These are phyloP conservation scores for Striga hermonthica DNA, from an alignment of 305 asterid species.

Conservation along the genomic window DNA sequence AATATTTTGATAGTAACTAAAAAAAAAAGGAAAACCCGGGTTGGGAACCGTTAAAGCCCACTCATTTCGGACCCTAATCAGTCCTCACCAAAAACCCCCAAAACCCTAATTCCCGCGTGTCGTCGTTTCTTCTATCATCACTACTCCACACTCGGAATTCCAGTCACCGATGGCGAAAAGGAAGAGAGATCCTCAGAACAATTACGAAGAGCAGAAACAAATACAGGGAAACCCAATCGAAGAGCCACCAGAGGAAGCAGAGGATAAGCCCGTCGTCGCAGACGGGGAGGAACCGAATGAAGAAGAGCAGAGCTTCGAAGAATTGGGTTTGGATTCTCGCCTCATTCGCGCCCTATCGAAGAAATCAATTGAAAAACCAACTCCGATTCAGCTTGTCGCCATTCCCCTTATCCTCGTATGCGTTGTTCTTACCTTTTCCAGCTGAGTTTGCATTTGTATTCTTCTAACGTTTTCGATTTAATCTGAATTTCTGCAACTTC, in stretches of 20 bases:
- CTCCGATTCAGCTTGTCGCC: slow-evolving; percentile 78
- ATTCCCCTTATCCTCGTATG: slow-evolving; percentile 74
- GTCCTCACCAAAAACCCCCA: slow-evolving; percentile 13
- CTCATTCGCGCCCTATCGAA: slow-evolving; percentile 66
- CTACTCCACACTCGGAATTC: not conserved
- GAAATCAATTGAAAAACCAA: slow-evolving; percentile 71
- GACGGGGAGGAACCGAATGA: slow-evolving; percentile 38
- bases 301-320: slow-evolving; percentile 60
- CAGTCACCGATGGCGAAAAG: slow-evolving; percentile 37
- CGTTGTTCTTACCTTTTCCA: slow-evolving; percentile 2
- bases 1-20: too few species aligned
- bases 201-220: slow-evolving; percentile 15
- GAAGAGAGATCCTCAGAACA: slow-evolving; percentile 26
- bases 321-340: slow-evolving; percentile 78
- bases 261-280: slow-evolving; percentile 27
- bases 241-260: slow-evolving; percentile 13
- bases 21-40: too few species aligned
- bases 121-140: slow-evolving; percentile 13
- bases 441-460: slow-evolving; percentile 9
- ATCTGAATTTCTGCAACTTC: not conserved
- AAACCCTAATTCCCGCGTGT: slow-evolving; percentile 23
- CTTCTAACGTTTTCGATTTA: not conserved
- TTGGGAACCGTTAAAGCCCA: not conserved
- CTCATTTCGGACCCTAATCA: not conserved
- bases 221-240: not conserved